Conservation (phyloP, 2,329 filamentous ascomycete genomes). For the Neoscytalidium dimidiatum region DNA sequence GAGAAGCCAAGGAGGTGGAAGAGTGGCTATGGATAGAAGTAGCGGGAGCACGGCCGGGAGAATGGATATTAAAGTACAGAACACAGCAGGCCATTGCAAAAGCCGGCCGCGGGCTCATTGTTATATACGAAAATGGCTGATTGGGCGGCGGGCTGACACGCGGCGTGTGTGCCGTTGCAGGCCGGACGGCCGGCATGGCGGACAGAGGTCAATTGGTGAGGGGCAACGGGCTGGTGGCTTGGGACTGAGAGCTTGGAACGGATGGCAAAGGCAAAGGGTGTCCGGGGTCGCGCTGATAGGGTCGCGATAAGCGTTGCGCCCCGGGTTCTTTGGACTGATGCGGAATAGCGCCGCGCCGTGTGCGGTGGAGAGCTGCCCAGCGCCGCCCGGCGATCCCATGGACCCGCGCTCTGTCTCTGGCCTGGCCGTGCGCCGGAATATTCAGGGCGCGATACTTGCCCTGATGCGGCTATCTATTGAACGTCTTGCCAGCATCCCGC, state of each 20-base stretch:
- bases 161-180: not conserved
- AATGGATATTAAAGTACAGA: not conserved
- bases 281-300: slow-evolving; percentile 1
- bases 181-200: not conserved
- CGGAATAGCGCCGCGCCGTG: slow-evolving; percentile 4
- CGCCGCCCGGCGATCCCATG: not conserved
- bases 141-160: not conserved
- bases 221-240: slow-evolving; percentile 5
- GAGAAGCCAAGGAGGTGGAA: not conserved
- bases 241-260: not conserved
- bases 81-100: not conserved
- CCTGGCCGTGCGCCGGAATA: not conserved
- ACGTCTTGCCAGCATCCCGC: no score
- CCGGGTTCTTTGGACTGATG: slow-evolving; percentile 6
- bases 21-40: not conserved
- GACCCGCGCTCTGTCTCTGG: not conserved
- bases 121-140: not conserved
- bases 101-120: not conserved
- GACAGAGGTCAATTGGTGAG: not conserved
- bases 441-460: slow-evolving; percentile 3
- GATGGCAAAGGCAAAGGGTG: not conserved
- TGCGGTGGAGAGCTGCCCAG: slow-evolving; percentile 7
- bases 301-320: slow-evolving; percentile 11
- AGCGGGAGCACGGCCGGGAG: not conserved
- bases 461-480: slow-evolving; percentile 9